Evolutionary conservation across 345 rosid species (phyloP), one percentile per base, ranked within the genome.

Genomic region (Limnanthes douglasii): DNA sequence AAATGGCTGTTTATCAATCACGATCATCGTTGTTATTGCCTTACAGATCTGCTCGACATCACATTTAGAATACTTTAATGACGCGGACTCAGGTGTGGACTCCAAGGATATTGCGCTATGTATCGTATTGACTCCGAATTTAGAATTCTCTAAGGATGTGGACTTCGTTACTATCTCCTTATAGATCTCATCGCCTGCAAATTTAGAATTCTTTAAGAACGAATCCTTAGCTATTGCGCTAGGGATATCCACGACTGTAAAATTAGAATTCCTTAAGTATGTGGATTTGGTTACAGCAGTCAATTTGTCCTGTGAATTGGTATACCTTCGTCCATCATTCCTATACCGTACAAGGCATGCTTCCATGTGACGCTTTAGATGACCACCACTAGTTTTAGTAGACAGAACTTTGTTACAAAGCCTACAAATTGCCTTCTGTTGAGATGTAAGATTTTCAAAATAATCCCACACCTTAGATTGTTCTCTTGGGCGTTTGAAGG

Each of bases 361-460:
- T 31, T 46, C 50, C 21, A 52, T 34, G 15, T 53, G 55, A 18
- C 41, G 51, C 24, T 37, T 42, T 46, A 53, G 48, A 41, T 47
- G 54, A 41, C 47, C 51, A 18, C 45, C 49, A 20, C 46, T 20
- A 15, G 43, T 32, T 33, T 47, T 48, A 25, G 65, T 48, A 26
- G 54, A 35, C 33, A 17, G 48, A 31, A 53, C 30, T 48, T 46
- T 48, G 43, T 28, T 28, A 46, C 59, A 53, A 8, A 28, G 18
- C 30, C 35, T 42, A 38, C 51, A 60, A 13, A 53, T 15, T 22
- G 56, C 56, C 52, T 53, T 40, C 11, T 42, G 11, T 39, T 37
- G 24, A 3, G 46, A 36, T 17, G 60, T 46, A 26, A 60, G 43
- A 19, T 53, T 60, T 40, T 53, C 39, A 4, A 53, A 53, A 43